phyloP scores from a whole-genome alignment of 2,329 filamentous ascomycete species.

The Truncatella angustata region DNA sequence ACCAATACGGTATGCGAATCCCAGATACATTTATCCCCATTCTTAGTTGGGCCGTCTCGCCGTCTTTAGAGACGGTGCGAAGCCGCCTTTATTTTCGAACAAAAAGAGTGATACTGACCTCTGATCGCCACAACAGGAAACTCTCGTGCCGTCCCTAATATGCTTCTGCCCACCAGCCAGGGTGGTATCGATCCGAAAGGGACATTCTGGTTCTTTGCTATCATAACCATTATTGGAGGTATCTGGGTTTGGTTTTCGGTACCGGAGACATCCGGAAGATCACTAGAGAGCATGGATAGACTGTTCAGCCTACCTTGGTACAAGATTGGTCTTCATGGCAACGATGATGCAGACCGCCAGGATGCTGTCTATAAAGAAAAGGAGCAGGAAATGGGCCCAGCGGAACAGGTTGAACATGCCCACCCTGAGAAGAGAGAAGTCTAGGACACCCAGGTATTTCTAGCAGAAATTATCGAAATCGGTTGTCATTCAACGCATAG shows the following conservation, averaged over 20 bases:
- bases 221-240: slow-evolving; percentile 63
- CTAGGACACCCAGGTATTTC: background rate
- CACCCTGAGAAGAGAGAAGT: background rate
- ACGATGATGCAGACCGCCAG: slow-evolving; percentile 47
- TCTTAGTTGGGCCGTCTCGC: no score
- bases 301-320: slow-evolving; percentile 73
- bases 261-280: slow-evolving; percentile 65
- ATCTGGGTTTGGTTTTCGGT: slow-evolving; percentile 68
- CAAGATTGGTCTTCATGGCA: slow-evolving; percentile 62
- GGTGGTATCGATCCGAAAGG: slow-evolving; percentile 59
- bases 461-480: background rate
- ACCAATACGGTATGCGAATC: slow-evolving; percentile 78
- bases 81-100: no score
- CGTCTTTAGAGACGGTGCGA: no score
- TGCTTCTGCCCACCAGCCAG: slow-evolving; percentile 54
- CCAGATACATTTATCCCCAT: no score
- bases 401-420: background rate
- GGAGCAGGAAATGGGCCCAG: slow-evolving; percentile 30
- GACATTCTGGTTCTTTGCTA: slow-evolving; percentile 73
- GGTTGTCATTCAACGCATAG: background rate
- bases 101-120: no score
- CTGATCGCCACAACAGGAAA: no score
- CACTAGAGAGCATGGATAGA: slow-evolving; percentile 65
- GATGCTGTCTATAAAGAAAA: slow-evolving; percentile 45
- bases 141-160: slow-evolving; percentile 70